phyloP scores from a whole-genome alignment of 129 eudicot genomes.

The Rutidosis leptorrhynchoides region DNA sequence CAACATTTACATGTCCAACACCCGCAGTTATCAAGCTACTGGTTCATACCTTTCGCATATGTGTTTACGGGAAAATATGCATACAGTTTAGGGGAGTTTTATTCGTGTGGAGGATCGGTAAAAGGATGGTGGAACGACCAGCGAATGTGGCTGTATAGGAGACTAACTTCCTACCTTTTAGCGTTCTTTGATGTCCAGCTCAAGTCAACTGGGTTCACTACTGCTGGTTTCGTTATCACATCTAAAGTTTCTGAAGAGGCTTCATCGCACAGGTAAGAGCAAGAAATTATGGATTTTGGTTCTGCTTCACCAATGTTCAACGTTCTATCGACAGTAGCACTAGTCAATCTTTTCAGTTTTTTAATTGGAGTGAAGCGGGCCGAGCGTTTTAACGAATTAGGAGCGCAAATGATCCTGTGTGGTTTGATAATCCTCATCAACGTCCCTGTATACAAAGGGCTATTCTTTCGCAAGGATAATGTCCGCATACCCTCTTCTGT shows the following conservation, averaged over 20 bases:
- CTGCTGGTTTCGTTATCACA: slow-evolving; percentile 24
- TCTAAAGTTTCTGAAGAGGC: slow-evolving; percentile 31
- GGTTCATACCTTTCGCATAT: slow-evolving; percentile 36
- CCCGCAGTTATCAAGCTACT: slow-evolving; percentile 40
- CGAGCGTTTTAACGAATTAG: not conserved
- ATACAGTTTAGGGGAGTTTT: slow-evolving; percentile 38
- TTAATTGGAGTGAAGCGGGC: slow-evolving; percentile 5
- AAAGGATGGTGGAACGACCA: slow-evolving; percentile 51
- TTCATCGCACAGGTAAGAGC: slow-evolving; percentile 18
- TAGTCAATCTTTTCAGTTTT: slow-evolving; percentile 22
- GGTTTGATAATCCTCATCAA: not conserved
- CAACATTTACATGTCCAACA: not conserved
- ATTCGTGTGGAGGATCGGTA: slow-evolving; percentile 23
- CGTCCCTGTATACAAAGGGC: not conserved
- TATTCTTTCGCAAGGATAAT: not conserved
- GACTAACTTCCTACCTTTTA: slow-evolving; percentile 38
- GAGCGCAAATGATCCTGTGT: not conserved
- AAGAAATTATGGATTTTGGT: slow-evolving; percentile 38
- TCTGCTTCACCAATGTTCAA: slow-evolving; percentile 40
- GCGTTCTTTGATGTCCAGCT: slow-evolving; percentile 26
- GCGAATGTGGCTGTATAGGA: slow-evolving; percentile 37
- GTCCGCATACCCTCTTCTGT: slow-evolving; percentile 14
- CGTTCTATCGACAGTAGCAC: slow-evolving; percentile 32
- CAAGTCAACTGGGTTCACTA: slow-evolving; percentile 25
- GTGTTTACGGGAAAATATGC: slow-evolving; percentile 23